Base-by-base conservation (phyloP, 2,329 filamentous ascomycete species). In the Phialophora tarda region DNA sequence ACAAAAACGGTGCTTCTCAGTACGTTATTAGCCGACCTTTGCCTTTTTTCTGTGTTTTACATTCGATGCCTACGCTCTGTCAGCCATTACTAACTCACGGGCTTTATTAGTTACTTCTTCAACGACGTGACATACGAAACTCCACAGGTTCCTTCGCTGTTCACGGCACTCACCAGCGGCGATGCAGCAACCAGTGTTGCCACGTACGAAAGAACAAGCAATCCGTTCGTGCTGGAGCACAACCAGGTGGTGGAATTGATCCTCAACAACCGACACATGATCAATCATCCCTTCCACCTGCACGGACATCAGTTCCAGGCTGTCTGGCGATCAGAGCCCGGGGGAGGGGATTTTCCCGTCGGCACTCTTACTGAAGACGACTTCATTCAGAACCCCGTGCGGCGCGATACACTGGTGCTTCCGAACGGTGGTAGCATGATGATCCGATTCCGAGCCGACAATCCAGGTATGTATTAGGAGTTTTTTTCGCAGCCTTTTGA, bases 391-490 rank as follows among this genome's bases (percentile, higher is more conserved):
- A 78, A 4, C 0, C 89, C 90, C 0, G 85, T 91, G 79, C 80
- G 89, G 5, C 81, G 91, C 4, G 91, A 94, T 68, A 91, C 88
- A 0, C 76, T 91, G 0, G 84, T 89, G 1, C 77, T 92, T 0
- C 83, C 83, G 12, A 87, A 88, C 0, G 82, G 86, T 28, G 89
- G 90, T 0, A 86, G 89, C 74, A 82, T 89, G 24, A 85, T 92
- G 5, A 72, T 94, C 3, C 72, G 81, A 0, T 82, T 83, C 67
- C 71, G 76, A 17, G 77, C 77, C 8, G 77, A 80, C 59, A 81
- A 80, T 59, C 79, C 79, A 0, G 63, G 63, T 34, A 30, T 30
- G 28, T 30, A n/a, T n/a, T n/a, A 26, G 26, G 26, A 26, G 4
- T 26, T 26, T 26, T 26, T 26, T 4, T 26, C 26, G 26, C 26